These are phyloP conservation scores for Globisporangium okanoganense DNA, from an alignment of 352 stramenopile species.

Conservation along the genomic window DNA sequence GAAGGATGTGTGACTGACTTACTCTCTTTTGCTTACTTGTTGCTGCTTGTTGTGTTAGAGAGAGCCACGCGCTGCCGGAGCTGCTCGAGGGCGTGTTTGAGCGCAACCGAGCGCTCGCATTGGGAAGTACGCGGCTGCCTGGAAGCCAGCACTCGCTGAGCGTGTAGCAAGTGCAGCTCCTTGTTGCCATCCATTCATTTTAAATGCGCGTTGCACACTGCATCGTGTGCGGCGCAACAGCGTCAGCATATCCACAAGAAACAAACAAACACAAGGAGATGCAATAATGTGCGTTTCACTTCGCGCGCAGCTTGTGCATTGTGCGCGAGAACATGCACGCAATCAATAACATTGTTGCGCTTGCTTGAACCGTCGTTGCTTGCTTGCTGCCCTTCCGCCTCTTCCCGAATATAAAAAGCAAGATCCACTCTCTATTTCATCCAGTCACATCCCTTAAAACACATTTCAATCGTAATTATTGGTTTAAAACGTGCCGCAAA, in stretches of 20 bases:
- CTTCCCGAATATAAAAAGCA: conserved; percentile 1
- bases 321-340: not conserved
- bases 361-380: conserved; percentile 4
- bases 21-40: not conserved
- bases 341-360: not conserved
- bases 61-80: conserved; percentile 6
- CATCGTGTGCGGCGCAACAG: not conserved
- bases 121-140: not conserved
- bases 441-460: not conserved
- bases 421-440: not conserved
- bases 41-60: not conserved
- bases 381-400: not conserved
- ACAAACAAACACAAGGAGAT: too few species aligned
- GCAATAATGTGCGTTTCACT: not conserved
- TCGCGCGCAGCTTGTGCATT: not conserved
- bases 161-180: not conserved
- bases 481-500: too few species aligned
- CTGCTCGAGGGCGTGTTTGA: conserved; percentile 13
- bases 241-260: too few species aligned
- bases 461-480: too few species aligned
- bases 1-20: too few species aligned
- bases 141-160: not conserved
- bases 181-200: too few species aligned
- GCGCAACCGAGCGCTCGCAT: conserved; percentile 5
- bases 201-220: not conserved